Conservation (phyloP, 2,329 filamentous ascomycete genomes). For the Trichoderma sp. region DNA sequence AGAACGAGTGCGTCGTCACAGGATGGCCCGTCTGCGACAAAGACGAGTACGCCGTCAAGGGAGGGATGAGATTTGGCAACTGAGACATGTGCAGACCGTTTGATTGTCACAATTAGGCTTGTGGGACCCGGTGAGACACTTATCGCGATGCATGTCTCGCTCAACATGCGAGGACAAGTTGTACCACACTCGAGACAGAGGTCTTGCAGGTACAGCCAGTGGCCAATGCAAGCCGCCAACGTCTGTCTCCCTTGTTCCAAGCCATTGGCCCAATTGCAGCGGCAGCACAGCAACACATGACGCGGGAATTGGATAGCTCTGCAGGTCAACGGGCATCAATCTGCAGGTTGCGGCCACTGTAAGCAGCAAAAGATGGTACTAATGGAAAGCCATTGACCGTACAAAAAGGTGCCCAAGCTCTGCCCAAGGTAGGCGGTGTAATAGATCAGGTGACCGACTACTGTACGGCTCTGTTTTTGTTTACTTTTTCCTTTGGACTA, state of each 20-base stretch:
- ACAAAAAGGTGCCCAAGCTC: background rate
- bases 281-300: background rate
- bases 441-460: background rate
- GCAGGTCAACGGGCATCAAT: background rate
- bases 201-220: background rate
- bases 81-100: background rate
- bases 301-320: background rate
- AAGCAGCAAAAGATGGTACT: background rate
- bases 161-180: background rate
- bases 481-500: background rate
- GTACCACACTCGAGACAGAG: background rate
- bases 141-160: background rate
- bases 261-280: background rate
- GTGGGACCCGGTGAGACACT: background rate
- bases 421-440: conserved; percentile 5
- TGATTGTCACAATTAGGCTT: background rate
- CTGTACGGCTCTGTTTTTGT: background rate
- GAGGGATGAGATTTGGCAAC: conserved; percentile 5
- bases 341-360: background rate
- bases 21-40: conserved; percentile 18
- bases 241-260: background rate
- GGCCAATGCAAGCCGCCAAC: background rate
- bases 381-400: background rate
- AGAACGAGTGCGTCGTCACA: conserved; percentile 17
- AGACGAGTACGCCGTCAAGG: background rate